Evolutionary conservation across 345 rosid species (phyloP).

Genomic region (Capsella bursapastoris): DNA sequence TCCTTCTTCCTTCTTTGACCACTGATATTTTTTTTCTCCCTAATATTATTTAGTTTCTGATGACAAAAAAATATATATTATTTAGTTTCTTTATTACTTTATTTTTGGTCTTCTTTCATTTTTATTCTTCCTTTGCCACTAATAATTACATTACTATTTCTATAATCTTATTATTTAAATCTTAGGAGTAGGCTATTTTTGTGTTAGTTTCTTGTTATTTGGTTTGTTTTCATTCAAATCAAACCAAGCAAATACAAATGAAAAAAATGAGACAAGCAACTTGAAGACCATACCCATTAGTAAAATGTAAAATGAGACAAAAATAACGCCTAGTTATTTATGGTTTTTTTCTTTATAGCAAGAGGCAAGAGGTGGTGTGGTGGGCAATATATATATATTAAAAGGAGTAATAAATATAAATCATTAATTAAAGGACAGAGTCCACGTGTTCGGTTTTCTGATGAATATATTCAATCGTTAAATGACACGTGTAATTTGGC

Average conservation of each 20-base stretch:
- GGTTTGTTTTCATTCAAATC: not conserved
- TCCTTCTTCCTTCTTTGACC: conserved; percentile 37
- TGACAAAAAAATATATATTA: too few species aligned
- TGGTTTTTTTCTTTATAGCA: too few species aligned
- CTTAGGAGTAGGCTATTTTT: not conserved
- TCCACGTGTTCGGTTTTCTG: conserved; percentile 1
- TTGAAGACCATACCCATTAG: too few species aligned
- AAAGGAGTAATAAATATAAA: too few species aligned
- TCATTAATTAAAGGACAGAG: conserved; percentile 4
- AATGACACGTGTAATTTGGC: conserved; percentile 22
- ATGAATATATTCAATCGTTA: not conserved
- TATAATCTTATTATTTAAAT: not conserved
- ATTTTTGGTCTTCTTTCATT: not conserved
- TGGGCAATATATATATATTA: too few species aligned
- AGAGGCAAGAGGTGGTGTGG: too few species aligned
- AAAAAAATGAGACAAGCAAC: too few species aligned
- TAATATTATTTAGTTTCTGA: too few species aligned
- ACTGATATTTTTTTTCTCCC: not conserved
- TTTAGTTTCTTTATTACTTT: not conserved
- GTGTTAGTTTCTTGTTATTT: not conserved
- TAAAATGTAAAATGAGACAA: too few species aligned
- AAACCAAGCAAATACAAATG: not conserved
- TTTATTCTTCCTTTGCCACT: not conserved
- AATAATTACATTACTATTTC: not conserved
- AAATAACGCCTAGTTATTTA: too few species aligned